Evolutionary conservation across 768 basidiomycete species (phyloP), one percentile per base, ranked within the genome.

Genomic region (Rubroboletus pulcherrimus): DNA sequence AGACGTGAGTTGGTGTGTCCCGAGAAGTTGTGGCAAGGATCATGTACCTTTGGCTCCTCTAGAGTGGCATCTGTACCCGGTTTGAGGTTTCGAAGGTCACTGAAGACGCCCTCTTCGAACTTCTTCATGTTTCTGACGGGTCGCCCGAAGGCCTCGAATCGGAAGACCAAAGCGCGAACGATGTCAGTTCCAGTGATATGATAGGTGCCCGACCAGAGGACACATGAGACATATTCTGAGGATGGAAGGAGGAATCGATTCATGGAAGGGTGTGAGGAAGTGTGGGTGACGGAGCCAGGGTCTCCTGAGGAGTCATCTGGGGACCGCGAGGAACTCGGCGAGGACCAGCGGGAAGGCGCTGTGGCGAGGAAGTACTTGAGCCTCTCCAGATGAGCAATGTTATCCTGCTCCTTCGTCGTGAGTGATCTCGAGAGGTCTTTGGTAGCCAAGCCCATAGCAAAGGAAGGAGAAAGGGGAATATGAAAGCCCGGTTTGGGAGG

Each of bases 181-280:
- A 98, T 97, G 73, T 98, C 95, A 7, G 95, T 98, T 33, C 95
- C 95, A 3, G 94, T 96, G 73, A 98, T 92, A 67, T 96, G 91
- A 67, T 93, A 94, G 33, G 91, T 79, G 7, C 93, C 88, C 48
- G 86, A 84, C 95, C 95, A 98, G 17, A 92, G 80, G 10, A 97
- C 90, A 68, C 95, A 98, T 6, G 89, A 85, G 40, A 98, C 91
- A 64, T 86, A 88, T 70, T 91, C 94, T 48, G 89, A 85, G 54
- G 88, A 84, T 0, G 95, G 94, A 15, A 98, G 82, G 38, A 86
- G 79, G 71, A 97, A 97, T 31, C 93, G 82, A 64, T 91, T 89
- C 65, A 97, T 81, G 26, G 84, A 83, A 7, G 89, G 89, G 67
- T 93, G 90, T 2, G 81, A 74, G n/a, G 79, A 78, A 39, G 75